These are phyloP conservation scores for Coffea eugenioides DNA, from an alignment of 257 asterid species.

Conservation along the genomic window DNA sequence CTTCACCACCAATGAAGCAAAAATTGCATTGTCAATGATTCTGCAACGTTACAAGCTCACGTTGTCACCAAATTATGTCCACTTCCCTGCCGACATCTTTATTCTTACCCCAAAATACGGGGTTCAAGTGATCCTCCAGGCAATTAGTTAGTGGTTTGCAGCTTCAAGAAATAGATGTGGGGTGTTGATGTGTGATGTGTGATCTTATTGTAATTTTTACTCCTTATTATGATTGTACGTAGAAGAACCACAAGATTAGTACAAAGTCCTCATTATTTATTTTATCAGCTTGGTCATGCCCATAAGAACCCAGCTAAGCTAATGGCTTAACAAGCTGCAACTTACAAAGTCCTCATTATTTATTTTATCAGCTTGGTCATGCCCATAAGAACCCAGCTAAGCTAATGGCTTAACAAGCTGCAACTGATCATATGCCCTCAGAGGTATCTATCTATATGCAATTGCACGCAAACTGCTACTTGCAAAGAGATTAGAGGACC, in stretches of 20 bases:
- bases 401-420: not conserved
- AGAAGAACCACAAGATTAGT: not conserved
- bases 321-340: not conserved
- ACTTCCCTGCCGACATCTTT: constrained; percentile 3
- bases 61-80: constrained; percentile 20
- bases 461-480: too few species aligned
- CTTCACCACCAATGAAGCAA: constrained; percentile 19
- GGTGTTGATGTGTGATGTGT: not conserved
- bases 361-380: too few species aligned
- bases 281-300: not conserved
- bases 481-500: not conserved
- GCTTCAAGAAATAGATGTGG: not conserved
- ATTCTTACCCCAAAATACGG: constrained; percentile 16
- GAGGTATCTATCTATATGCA: not conserved
- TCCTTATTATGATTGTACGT: not conserved
- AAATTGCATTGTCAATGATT: constrained; percentile 26
- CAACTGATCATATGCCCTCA: not conserved
- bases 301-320: not conserved
- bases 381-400: not conserved
- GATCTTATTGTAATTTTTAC: too few species aligned
- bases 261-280: too few species aligned
- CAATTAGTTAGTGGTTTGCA: not conserved
- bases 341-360: too few species aligned
- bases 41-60: constrained; percentile 9
- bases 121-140: constrained; percentile 3